Evolutionary conservation across 2,329 filamentous ascomycete species (phyloP), one percentile per base, ranked within the genome.

Genomic region (Sporothrix brunneoviolacea): DNA sequence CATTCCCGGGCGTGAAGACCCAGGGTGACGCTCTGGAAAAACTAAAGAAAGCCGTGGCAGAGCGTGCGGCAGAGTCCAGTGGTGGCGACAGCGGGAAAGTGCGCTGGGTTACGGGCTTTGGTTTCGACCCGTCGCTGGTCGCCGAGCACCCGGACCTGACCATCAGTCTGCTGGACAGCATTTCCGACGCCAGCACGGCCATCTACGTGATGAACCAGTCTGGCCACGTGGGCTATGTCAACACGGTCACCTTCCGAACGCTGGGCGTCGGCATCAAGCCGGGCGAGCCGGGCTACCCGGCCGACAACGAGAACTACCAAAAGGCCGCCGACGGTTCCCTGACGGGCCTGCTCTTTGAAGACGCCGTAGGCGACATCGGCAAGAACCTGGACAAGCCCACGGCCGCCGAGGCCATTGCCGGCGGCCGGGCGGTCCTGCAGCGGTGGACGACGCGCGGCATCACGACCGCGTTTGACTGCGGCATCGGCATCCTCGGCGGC

Each of bases 151-250:
- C 52, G 0, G 59, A 62, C 50, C 52, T 62, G 36, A 59, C 66
- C 21, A 59, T 66, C 32, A 73, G 75, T 59, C 70, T 75, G 35
- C 61, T 75, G 43, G 74, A 69, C 54, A 73, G 74, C 39, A 63
- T 70, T 8, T 72, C 75, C 16, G 69, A 65, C 54, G 72, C 19
- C 8, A n/a, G n/a, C 3, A 47, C 22, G 13, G 48, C 52, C 28
- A 37, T 54, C 16, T 41, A 49, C 7, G 41, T 52, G 9, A 3
- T 52, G n/a, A 54, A 51, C 45, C 48, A 54, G 37, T 54, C 52
- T 2, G 48, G 52, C 28, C 52, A 54, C 32, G 49, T 54, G 3
- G 52, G 8, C 9, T 54, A 54, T 16, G 19, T 51, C 13, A 54
- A 49, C 45, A 18, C 52, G n/a, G 24, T 37, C 1, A 49, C 32